Evolutionary conservation across 2,329 filamentous ascomycete genomes (phyloP).

Genomic region (Colletotrichum sp.): DNA sequence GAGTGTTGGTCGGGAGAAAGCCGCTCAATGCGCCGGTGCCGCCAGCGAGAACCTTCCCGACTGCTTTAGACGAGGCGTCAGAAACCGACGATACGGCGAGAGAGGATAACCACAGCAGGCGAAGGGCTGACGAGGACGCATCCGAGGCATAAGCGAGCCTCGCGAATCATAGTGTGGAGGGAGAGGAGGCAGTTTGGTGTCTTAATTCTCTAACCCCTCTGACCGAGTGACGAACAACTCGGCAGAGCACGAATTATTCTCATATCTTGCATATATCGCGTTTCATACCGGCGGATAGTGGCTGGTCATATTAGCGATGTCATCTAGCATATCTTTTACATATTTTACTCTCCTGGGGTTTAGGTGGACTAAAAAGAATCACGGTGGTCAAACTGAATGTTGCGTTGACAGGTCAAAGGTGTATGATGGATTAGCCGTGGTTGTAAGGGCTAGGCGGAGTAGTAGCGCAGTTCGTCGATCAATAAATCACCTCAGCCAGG

Average conservation of each 20-base stretch:
- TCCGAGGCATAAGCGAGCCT: not conserved
- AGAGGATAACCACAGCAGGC: conserved; percentile 2
- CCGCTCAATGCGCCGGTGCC: conserved; percentile 31
- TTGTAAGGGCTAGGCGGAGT: not conserved
- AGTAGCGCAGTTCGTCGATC: not conserved
- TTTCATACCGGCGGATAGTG: not conserved
- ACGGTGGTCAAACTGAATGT: not conserved
- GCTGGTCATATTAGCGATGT: not conserved
- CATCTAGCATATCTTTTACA: not conserved
- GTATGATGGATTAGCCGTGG: not conserved
- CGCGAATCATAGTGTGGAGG: not conserved
- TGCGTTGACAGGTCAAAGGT: not conserved
- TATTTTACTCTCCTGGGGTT: not conserved
- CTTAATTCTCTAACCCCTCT: not conserved
- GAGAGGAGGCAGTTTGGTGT: not conserved
- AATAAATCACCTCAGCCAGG: not conserved
- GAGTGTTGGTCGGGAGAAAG: conserved; percentile 56
- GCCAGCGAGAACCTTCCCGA: not conserved
- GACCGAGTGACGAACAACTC: conserved; percentile 7
- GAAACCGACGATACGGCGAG: conserved; percentile 20
- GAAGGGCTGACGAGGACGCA: not conserved
- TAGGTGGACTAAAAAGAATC: not conserved
- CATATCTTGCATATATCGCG: conserved; percentile 11
- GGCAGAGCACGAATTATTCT: conserved; percentile 13
- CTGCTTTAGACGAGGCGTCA: conserved; percentile 6